These are phyloP conservation scores for Scalesia atractyloides DNA, from an alignment of 129 eudicot genomes.

Conservation along the genomic window DNA sequence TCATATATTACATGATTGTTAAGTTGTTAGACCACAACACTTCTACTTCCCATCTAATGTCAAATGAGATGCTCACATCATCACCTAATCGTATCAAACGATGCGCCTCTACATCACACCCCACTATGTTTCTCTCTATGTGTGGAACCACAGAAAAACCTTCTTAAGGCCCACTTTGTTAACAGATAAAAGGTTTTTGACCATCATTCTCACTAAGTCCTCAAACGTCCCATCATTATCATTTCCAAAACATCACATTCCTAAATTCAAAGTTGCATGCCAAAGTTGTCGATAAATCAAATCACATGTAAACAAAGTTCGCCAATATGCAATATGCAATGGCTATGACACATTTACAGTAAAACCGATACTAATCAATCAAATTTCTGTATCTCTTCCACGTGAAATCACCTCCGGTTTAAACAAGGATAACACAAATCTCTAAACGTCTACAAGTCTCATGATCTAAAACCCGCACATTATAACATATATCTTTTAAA, in stretches of 20 bases:
- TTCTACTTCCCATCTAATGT: conserved; percentile 3
- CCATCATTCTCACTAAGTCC: not conserved
- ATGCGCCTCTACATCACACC: not conserved
- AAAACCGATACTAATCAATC: not conserved
- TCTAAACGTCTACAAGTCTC: not conserved
- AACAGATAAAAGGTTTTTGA: not conserved
- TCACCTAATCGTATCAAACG: not conserved
- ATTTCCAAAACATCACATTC: not conserved
- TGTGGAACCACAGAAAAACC: not conserved
- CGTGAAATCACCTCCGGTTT: not conserved
- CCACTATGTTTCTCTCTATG: not conserved
- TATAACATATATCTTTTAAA: not conserved
- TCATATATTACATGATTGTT: not conserved
- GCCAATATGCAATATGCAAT: not conserved
- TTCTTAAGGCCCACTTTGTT: not conserved
- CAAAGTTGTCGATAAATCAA: not conserved
- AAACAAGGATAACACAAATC: not conserved
- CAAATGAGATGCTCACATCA: not conserved
- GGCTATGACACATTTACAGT: not conserved
- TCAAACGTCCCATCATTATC: not conserved
- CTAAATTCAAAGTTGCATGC: not conserved
- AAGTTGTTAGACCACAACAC: not conserved
- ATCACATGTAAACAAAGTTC: not conserved
- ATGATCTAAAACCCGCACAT: not conserved
- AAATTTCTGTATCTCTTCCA: not conserved